These are phyloP conservation scores for Rosa lucieae DNA, from an alignment of 306 rosid species.

Conservation along the genomic window DNA sequence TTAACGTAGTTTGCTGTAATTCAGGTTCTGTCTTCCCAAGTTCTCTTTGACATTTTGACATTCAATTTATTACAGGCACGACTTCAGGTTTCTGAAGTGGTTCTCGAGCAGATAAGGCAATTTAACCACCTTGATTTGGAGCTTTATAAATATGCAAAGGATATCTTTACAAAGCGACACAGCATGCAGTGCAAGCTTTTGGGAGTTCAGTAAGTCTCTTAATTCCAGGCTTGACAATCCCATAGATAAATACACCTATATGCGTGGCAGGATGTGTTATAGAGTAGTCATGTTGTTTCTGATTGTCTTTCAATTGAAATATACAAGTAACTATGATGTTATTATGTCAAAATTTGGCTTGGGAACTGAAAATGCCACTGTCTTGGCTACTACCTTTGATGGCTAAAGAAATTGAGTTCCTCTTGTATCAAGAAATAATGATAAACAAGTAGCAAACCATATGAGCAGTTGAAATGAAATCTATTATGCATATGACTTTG, in stretches of 20 bases:
- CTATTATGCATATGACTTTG: background rate
- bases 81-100: constrained; percentile 52
- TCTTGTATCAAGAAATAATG: background rate
- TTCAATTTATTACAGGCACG: constrained; percentile 63
- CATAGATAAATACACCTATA: background rate
- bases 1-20: constrained; percentile 16
- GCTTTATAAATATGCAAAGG: constrained; percentile 70
- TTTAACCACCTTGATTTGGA: constrained; percentile 88
- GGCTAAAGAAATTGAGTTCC: background rate
- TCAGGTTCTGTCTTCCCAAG: constrained; percentile 2
- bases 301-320: constrained; percentile 3
- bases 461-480: background rate
- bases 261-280: background rate
- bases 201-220: constrained; percentile 47
- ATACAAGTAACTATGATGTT: background rate
- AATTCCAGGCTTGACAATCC: constrained; percentile 15
- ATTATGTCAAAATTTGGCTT: background rate
- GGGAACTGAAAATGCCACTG: background rate
- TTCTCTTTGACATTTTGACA: constrained; percentile 10
- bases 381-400: background rate
- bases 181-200: constrained; percentile 32
- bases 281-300: background rate
- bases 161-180: constrained; percentile 61
- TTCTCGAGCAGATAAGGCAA: constrained; percentile 59
- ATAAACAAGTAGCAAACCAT: background rate